A percentile compares a stretch with the other conserved stretches of the same genome.
Conservation (phyloP, 2,329 filamentous ascomycete genomes). For the Exserohilum rostratum region DNA sequence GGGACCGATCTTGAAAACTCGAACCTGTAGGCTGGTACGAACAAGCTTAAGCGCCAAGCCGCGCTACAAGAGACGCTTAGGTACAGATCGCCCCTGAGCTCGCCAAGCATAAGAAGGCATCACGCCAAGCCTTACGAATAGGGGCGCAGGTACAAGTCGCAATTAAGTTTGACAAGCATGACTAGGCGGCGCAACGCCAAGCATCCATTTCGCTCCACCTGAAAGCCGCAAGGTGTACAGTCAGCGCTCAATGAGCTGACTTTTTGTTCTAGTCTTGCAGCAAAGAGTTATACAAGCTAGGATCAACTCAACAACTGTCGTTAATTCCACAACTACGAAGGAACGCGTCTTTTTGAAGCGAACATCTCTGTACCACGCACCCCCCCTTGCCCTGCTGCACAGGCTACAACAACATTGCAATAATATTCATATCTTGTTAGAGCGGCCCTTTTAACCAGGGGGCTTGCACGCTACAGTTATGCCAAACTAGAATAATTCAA, state of each 20-base stretch:
- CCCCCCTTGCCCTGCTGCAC: background rate
- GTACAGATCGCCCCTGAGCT: background rate
- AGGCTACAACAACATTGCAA: background rate
- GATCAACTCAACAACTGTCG: background rate
- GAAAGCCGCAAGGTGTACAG: background rate
- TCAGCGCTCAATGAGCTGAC: background rate
- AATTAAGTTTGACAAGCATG: background rate
- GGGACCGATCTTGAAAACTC: background rate
- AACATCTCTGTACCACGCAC: background rate
- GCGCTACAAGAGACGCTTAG: background rate
- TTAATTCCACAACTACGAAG: background rate
- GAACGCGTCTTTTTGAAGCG: background rate
- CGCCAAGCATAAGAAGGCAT: background rate
- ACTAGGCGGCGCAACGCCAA: background rate
- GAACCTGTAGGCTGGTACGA: background rate
- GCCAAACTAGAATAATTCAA: background rate
- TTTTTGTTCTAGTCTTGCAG: background rate
- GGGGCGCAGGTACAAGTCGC: too few species aligned
- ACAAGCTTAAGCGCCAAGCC: background rate
- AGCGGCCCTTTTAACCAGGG: background rate
- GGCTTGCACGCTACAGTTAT: background rate
- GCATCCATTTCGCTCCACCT: background rate
- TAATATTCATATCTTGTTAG: background rate
- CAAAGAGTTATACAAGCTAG: background rate
- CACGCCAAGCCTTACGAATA: background rate